Percentiles rank a stretch among this genome's conserved stretches.
Evolutionary conservation across 108 stramenopile genomes (phyloP).

Genomic region (Conticribra weissflogii): DNA sequence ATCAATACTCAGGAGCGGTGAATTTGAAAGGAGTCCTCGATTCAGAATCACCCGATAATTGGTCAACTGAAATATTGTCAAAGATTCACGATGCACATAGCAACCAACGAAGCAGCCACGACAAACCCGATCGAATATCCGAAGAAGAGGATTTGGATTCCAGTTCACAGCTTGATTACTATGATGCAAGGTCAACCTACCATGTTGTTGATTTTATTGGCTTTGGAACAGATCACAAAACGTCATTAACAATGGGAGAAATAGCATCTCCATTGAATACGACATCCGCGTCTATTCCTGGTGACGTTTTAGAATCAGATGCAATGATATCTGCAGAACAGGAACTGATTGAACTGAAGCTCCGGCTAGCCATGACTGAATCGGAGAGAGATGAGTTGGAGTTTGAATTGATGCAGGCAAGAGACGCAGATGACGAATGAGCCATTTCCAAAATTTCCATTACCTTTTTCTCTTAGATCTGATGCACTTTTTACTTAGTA

Average conservation of each 20-base stretch:
- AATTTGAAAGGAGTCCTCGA: too few species aligned
- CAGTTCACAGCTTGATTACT: not conserved
- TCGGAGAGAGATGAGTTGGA: slow-evolving; percentile 49
- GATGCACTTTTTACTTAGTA: too few species aligned
- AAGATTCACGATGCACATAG: not conserved
- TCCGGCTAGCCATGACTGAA: slow-evolving; percentile 43
- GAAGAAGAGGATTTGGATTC: not conserved
- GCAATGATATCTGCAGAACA: slow-evolving; percentile 24
- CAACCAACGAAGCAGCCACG: not conserved
- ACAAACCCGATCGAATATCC: not conserved
- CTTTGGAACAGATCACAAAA: not conserved
- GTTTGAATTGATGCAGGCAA: slow-evolving; percentile 36
- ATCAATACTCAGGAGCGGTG: too few species aligned
- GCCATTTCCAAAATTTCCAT: too few species aligned
- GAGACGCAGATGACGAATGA: not conserved
- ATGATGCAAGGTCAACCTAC: not conserved
- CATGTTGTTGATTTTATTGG: slow-evolving; percentile 12
- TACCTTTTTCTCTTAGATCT: too few species aligned
- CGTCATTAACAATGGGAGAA: not conserved
- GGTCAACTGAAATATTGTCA: not conserved
- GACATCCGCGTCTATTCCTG: not conserved
- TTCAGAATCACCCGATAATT: too few species aligned
- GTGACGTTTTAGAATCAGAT: slow-evolving; percentile 1
- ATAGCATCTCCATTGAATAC: not conserved
- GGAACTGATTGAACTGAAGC: slow-evolving; percentile 34